Percentiles rank a stretch among this genome's conserved stretches.
Conservation (phyloP, 2,329 filamentous ascomycete genomes). For the Gaeumannomyces sp. region DNA sequence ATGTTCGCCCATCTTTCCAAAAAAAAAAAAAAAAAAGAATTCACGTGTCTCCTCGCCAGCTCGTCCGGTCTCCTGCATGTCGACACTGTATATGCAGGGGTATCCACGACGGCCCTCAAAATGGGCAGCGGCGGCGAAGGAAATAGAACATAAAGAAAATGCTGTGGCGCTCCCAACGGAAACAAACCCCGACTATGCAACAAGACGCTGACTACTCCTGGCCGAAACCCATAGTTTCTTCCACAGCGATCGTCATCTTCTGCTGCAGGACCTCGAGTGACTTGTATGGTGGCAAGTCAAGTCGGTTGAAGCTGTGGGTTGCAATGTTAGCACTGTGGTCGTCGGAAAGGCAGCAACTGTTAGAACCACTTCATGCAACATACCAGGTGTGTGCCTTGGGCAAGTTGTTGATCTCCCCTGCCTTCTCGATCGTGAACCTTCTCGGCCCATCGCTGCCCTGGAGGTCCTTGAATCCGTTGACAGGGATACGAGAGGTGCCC, state of each 20-base stretch:
- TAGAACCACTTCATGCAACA: slow-evolving; percentile 28
- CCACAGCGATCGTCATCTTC: slow-evolving; percentile 93
- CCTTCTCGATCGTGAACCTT: slow-evolving; percentile 97
- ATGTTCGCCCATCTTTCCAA: background rate
- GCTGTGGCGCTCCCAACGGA: background rate
- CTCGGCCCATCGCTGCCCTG: slow-evolving; percentile 94
- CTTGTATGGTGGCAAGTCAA: slow-evolving; percentile 94
- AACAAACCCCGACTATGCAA: background rate
- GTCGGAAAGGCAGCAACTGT: background rate
- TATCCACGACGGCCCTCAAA: background rate
- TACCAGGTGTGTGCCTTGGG: slow-evolving; percentile 98
- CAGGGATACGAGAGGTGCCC: slow-evolving; percentile 93
- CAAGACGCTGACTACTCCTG: slow-evolving; percentile 63
- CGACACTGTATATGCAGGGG: background rate
- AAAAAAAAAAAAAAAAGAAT: too few species aligned
- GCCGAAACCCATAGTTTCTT: slow-evolving; percentile 97
- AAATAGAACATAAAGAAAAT: slow-evolving; percentile 3
- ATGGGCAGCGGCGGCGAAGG: background rate
- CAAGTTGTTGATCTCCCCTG: slow-evolving; percentile 81
- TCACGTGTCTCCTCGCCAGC: background rate
- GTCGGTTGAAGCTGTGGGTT: slow-evolving; percentile 76
- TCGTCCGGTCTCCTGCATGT: background rate
- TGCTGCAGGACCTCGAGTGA: slow-evolving; percentile 73
- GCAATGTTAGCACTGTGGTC: background rate
- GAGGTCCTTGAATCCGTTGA: slow-evolving; percentile 98